phyloP scores from a whole-genome alignment of 2,329 filamentous ascomycete genomes.

The Nakataea oryzae region DNA sequence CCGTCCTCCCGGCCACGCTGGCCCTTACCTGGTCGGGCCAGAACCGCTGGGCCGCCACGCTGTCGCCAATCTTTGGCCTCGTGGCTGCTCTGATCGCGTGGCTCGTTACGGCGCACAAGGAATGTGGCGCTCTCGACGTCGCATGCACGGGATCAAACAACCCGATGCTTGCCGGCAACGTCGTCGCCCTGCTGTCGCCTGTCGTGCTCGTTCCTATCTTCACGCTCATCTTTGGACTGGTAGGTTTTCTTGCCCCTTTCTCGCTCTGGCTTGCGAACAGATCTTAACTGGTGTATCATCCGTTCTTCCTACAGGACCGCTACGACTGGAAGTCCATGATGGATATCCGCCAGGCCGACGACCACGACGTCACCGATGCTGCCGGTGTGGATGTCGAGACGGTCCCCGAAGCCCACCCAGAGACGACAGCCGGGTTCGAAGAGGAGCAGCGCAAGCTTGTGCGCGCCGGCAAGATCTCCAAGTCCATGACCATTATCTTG shows the following conservation, averaged over 20 bases:
- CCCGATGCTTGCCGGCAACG: slow-evolving; percentile 82
- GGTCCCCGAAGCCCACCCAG: slow-evolving; percentile 34
- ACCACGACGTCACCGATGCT: slow-evolving; percentile 56
- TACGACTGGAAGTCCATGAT: slow-evolving; percentile 86
- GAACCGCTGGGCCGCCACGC: slow-evolving; percentile 64
- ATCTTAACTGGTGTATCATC: too few species aligned
- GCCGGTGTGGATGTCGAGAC: slow-evolving; percentile 58
- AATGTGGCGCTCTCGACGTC: slow-evolving; percentile 61
- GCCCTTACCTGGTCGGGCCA: slow-evolving; percentile 75
- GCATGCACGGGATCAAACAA: slow-evolving; percentile 73
- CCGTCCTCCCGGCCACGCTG: slow-evolving; percentile 72
- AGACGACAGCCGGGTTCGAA: slow-evolving; percentile 25
- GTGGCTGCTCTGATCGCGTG: slow-evolving; percentile 61
- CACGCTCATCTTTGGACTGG: slow-evolving; percentile 60
- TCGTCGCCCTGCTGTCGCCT: slow-evolving; percentile 70
- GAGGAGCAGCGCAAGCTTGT: slow-evolving; percentile 25
- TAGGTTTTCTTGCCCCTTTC: too few species aligned
- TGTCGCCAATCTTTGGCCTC: slow-evolving; percentile 61
- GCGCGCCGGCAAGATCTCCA: slow-evolving; percentile 21
- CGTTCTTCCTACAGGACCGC: too few species aligned
- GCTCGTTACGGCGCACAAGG: slow-evolving; percentile 64
- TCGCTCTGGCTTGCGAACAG: too few species aligned
- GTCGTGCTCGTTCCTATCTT: slow-evolving; percentile 64
- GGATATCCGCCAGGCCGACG: slow-evolving; percentile 67
- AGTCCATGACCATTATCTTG: slow-evolving; percentile 18